Conservation (phyloP, 75 land plant species). For the Sequoia sempervirens region DNA sequence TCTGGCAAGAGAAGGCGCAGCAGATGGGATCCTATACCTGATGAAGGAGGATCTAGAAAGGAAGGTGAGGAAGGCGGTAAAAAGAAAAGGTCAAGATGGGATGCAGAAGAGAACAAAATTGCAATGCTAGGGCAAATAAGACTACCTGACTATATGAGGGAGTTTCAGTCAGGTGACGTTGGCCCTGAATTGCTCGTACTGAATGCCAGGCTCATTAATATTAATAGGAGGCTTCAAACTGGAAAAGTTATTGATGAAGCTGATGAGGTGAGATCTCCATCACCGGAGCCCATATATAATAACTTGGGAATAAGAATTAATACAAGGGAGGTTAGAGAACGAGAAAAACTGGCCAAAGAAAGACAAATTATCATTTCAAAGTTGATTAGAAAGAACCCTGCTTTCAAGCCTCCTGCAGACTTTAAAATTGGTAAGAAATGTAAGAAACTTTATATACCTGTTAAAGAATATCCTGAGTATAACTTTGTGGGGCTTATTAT, state of each 20-base stretch:
- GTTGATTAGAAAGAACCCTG: conserved; percentile 29
- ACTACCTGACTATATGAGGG: conserved; percentile 30
- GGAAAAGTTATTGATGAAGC: conserved; percentile 16
- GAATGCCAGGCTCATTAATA: conserved; percentile 17
- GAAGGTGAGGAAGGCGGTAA: conserved; percentile 12
- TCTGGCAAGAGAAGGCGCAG: conserved; percentile 29
- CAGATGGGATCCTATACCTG: conserved; percentile 13
- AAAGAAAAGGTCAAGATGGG: conserved; percentile 39
- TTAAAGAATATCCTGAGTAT: conserved; percentile 49
- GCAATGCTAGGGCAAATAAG: conserved; percentile 14
- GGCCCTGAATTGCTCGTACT: conserved; percentile 27
- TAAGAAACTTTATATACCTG: conserved; percentile 53
- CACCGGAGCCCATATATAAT: conserved; percentile 31
- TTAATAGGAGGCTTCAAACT: conserved; percentile 27
- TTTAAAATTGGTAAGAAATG: conserved; percentile 20
- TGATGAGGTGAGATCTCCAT: conserved; percentile 31
- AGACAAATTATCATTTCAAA: conserved; percentile 28
- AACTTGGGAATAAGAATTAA: conserved; percentile 25
- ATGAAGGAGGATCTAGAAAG: conserved; percentile 1
- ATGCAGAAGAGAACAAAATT: conserved; percentile 18
- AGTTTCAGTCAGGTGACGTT: background rate
- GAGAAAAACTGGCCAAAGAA: conserved; percentile 20
- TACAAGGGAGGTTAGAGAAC: conserved; percentile 20
- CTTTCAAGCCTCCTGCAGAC: conserved; percentile 28
- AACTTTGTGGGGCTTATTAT: conserved; percentile 52